Evolutionary conservation across 106 monocot species (phyloP).

Genomic region (Vanilla planifolia): DNA sequence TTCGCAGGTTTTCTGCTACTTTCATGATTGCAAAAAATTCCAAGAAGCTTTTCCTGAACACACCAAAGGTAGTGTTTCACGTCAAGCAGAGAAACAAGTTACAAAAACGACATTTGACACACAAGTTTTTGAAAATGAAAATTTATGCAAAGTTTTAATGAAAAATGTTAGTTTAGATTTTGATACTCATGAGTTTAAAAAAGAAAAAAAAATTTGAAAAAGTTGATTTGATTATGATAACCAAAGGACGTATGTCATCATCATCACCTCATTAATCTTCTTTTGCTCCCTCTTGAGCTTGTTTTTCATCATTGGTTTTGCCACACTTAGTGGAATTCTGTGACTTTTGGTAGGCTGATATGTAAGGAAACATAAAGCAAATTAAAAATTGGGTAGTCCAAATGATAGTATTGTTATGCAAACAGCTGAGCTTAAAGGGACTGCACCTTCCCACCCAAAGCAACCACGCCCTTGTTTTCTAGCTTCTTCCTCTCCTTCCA

Average conservation of each 20-base stretch:
- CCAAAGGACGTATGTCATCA: no score
- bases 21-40: constrained; percentile 9
- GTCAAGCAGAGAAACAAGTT: not conserved
- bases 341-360: constrained; percentile 45
- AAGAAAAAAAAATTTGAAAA: no score
- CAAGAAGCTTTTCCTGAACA: constrained; percentile 22
- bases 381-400: not conserved
- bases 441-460: constrained; percentile 50
- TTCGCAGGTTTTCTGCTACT: constrained; percentile 8
- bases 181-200: no score
- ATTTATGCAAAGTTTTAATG: no score
- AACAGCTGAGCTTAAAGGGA: not conserved
- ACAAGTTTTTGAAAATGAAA: no score
- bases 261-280: constrained; percentile 32
- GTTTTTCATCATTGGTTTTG: constrained; percentile 30
- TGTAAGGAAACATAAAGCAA: not conserved
- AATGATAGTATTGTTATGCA: not conserved
- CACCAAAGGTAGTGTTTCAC: not conserved
- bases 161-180: no score
- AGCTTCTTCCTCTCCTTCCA: constrained; percentile 67
- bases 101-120: no score
- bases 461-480: constrained; percentile 37
- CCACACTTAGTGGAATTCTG: constrained; percentile 36
- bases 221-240: no score
- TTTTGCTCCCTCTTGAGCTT: constrained; percentile 32